phyloP scores from a whole-genome alignment of 2,329 filamentous ascomycete species.

The Chaetomiaceae sp. region DNA sequence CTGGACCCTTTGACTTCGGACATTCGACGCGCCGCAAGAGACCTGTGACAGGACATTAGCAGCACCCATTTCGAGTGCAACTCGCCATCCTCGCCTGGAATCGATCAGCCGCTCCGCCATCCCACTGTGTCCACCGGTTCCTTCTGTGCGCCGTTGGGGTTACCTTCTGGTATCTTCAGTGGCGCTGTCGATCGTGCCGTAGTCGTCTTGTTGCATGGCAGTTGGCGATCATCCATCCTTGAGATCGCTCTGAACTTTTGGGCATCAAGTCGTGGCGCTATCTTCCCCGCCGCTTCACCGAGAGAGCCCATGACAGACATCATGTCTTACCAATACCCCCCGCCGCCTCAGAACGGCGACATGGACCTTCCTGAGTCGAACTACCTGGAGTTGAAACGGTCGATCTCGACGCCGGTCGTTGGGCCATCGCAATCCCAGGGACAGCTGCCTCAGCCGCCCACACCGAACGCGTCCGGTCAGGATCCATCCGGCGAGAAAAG shows the following conservation, averaged over 20 bases:
- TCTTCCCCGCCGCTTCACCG: slow-evolving; percentile 28
- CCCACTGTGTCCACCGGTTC: background rate
- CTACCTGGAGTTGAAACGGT: slow-evolving; percentile 44
- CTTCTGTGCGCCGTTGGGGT: background rate
- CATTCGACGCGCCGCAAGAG: background rate
- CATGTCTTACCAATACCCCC: slow-evolving; percentile 49
- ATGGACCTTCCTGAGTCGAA: slow-evolving; percentile 39
- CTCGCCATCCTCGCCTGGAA: background rate
- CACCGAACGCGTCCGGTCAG: slow-evolving; percentile 32
- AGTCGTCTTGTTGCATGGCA: slow-evolving; percentile 31
- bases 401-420: slow-evolving; percentile 47
- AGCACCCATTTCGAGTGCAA: background rate
- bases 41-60: background rate
- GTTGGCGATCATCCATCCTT: slow-evolving; percentile 31
- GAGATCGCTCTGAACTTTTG: slow-evolving; percentile 32
- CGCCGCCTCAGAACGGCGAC: slow-evolving; percentile 39
- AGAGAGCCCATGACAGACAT: slow-evolving; percentile 37
- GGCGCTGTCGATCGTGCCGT: slow-evolving; percentile 14
- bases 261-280: slow-evolving; percentile 30
- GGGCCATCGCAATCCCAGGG: slow-evolving; percentile 37
- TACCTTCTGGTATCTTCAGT: slow-evolving; percentile 9
- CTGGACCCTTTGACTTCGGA: slow-evolving; percentile 3
- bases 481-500: slow-evolving; percentile 47
- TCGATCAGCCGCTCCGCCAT: background rate
- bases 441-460: slow-evolving; percentile 26